A percentile compares a stretch with the other conserved stretches of the same genome.
Conservation (phyloP, 805 yeast genomes). For the Cyberlindnera maritima region DNA sequence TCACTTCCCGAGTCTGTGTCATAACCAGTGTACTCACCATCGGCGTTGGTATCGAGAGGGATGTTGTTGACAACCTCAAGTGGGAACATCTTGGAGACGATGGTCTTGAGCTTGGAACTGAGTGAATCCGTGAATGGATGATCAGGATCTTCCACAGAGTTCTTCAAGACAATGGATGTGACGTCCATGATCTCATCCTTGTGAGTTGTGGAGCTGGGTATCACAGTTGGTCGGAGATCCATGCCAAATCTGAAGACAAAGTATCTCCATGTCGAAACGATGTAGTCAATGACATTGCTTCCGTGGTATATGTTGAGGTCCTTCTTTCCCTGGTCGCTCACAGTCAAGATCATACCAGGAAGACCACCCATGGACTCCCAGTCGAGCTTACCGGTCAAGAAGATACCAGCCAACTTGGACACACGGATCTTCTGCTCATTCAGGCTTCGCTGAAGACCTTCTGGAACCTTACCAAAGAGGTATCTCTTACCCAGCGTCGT, state of each 20-base stretch:
- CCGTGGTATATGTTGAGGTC: slow-evolving; percentile 55
- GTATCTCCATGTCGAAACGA: slow-evolving; percentile 79
- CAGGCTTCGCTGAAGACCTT: slow-evolving; percentile 79
- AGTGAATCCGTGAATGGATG: slow-evolving; percentile 7
- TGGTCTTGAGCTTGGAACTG: slow-evolving; percentile 14
- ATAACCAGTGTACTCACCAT: slow-evolving; percentile 15
- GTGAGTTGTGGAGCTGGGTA: slow-evolving; percentile 24
- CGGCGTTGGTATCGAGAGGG: slow-evolving; percentile 31
- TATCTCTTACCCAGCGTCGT: slow-evolving; percentile 40
- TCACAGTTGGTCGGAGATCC: slow-evolving; percentile 36
- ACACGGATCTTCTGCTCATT: slow-evolving; percentile 58
- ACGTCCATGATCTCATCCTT: slow-evolving; percentile 35
- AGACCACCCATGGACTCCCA: slow-evolving; percentile 90
- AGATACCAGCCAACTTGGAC: slow-evolving; percentile 59
- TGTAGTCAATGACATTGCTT: slow-evolving; percentile 45
- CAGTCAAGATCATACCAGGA: slow-evolving; percentile 83
- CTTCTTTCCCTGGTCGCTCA: slow-evolving; percentile 72
- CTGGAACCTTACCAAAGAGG: slow-evolving; percentile 77
- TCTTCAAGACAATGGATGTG: slow-evolving; percentile 13
- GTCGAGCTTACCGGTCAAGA: slow-evolving; percentile 70
- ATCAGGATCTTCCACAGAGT: background rate
- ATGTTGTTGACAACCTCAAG: slow-evolving; percentile 38
- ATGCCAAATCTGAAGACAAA: slow-evolving; percentile 82
- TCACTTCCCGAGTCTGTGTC: slow-evolving; percentile 6
- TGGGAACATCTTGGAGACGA: slow-evolving; percentile 58